Evolutionary conservation across 2,329 filamentous ascomycete genomes (phyloP).

Genomic region (Pseudocercospora vitis): DNA sequence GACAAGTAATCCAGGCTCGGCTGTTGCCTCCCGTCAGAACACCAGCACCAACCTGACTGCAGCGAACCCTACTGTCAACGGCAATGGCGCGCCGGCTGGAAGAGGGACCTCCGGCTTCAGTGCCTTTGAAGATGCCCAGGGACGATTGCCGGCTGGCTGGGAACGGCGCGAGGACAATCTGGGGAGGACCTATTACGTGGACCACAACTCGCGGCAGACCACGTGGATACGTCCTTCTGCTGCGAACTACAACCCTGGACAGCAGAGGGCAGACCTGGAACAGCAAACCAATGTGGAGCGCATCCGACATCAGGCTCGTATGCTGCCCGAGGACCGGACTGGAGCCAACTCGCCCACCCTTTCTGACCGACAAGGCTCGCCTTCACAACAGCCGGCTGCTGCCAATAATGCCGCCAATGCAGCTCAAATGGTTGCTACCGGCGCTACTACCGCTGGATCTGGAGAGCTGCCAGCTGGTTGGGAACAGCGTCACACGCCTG

Average conservation of each 20-base stretch:
- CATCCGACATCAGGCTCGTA: constrained; percentile 90
- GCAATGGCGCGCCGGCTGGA: constrained; percentile 26
- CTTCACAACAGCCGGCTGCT: constrained; percentile 38
- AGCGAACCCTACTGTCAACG: constrained; percentile 10
- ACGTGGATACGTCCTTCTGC: constrained; percentile 86
- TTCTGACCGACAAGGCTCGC: constrained; percentile 41
- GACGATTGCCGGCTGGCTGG: constrained; percentile 88
- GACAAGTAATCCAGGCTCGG: constrained; percentile 30
- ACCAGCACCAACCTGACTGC: constrained; percentile 22
- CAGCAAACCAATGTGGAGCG: constrained; percentile 91
- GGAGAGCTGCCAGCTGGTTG: constrained; percentile 93
- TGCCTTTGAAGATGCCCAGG: constrained; percentile 95
- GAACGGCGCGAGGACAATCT: constrained; percentile 93
- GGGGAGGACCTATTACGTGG: constrained; percentile 95
- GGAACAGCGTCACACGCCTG: constrained; percentile 94
- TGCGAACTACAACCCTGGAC: constrained; percentile 71
- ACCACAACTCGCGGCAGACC: constrained; percentile 94
- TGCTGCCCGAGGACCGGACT: constrained; percentile 91
- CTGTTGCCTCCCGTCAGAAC: constrained; percentile 28
- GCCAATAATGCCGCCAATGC: constrained; percentile 51
- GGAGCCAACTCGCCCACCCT: constrained; percentile 87
- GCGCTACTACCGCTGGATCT: constrained; percentile 88
- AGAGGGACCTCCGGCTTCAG: constrained; percentile 63
- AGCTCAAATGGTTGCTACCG: constrained; percentile 89
- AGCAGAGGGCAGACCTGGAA: constrained; percentile 77